Conservation (phyloP, 306 rosid genomes). For the Boehmeria nivea region DNA sequence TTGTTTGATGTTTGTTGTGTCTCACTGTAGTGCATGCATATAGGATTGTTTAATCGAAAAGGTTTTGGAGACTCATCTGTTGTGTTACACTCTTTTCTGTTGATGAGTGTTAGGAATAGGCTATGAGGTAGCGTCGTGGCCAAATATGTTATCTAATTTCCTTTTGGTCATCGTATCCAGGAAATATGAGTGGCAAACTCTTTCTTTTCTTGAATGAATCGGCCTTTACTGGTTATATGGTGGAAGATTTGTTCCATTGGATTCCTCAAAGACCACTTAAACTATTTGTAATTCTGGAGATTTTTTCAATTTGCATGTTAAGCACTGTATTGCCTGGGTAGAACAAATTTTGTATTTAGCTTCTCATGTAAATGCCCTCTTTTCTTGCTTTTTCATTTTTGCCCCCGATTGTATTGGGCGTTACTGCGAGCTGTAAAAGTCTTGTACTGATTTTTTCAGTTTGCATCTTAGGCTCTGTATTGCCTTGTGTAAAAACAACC, state of each 20-base stretch:
- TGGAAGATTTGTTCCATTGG: slow-evolving; percentile 24
- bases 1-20: not conserved
- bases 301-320: not conserved
- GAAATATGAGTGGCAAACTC: slow-evolving; percentile 29
- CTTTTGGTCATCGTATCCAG: slow-evolving; percentile 36
- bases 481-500: slow-evolving; percentile 10
- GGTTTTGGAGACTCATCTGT: not conserved
- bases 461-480: slow-evolving; percentile 8
- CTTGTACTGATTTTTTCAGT: no score
- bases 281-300: not conserved
- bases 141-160: slow-evolving; percentile 24
- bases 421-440: no score
- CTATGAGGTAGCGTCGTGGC: slow-evolving; percentile 20
- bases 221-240: no score
- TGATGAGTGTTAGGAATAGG: slow-evolving; percentile 12
- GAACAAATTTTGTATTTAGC: not conserved
- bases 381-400: no score
- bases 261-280: slow-evolving; percentile 1
- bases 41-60: not conserved
- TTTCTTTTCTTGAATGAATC: slow-evolving; percentile 36
- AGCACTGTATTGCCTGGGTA: not conserved
- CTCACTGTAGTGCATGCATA: slow-evolving; percentile 8
- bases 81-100: slow-evolving; percentile 4
- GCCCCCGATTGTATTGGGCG: no score
- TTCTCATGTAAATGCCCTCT: not conserved